Conservation (phyloP, 2,329 filamentous ascomycete genomes). For the Basipetospora sp. region DNA sequence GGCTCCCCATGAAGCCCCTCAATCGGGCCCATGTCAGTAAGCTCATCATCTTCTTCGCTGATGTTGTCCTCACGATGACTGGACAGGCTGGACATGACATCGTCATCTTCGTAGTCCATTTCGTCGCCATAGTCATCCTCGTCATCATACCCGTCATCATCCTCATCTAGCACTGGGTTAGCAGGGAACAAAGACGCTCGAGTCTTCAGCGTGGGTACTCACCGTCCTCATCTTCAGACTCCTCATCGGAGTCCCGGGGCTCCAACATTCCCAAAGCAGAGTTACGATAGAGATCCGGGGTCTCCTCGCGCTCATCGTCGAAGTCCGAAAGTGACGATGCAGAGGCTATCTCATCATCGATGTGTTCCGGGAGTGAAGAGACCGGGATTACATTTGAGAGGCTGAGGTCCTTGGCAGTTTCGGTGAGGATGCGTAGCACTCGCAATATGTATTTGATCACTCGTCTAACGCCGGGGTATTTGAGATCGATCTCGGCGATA, state of each 20-base stretch:
- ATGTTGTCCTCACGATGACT: slow-evolving; percentile 73
- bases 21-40: slow-evolving; percentile 71
- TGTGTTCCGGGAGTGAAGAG: slow-evolving; percentile 47
- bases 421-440: slow-evolving; percentile 73
- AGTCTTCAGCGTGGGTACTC: no score
- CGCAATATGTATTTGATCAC: slow-evolving; percentile 93
- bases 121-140: slow-evolving; percentile 83
- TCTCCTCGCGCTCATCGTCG: slow-evolving; percentile 79
- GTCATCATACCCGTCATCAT: slow-evolving; percentile 87
- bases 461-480: slow-evolving; percentile 81
- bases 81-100: slow-evolving; percentile 39
- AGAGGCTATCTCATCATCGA: slow-evolving; percentile 78
- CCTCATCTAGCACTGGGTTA: slow-evolving; percentile 38
- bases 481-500: slow-evolving; percentile 88
- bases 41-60: slow-evolving; percentile 76
- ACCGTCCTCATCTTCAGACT: slow-evolving; percentile 36
- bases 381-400: slow-evolving; percentile 61
- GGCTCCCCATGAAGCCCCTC: slow-evolving; percentile 55
- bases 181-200: no score
- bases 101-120: slow-evolving; percentile 73
- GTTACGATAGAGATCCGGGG: slow-evolving; percentile 90
- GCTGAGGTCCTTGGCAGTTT: slow-evolving; percentile 74
- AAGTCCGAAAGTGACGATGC: slow-evolving; percentile 79
- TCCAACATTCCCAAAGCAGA: slow-evolving; percentile 92
- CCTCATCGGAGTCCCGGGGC: slow-evolving; percentile 52